phyloP scores from a whole-genome alignment of 2,329 filamentous ascomycete species.

The Pseudogymnoascus sp. region DNA sequence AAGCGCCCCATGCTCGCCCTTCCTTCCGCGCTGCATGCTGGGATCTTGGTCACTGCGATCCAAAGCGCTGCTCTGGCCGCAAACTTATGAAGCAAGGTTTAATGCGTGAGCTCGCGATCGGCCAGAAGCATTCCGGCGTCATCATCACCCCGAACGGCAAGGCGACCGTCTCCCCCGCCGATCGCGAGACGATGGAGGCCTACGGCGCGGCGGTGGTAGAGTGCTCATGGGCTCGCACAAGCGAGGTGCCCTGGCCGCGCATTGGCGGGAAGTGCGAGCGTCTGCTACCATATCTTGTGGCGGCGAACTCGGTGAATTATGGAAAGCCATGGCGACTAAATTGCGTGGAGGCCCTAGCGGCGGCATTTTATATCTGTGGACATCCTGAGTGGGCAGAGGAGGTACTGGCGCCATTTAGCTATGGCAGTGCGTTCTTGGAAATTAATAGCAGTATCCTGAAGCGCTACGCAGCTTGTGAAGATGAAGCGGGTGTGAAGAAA shows the following conservation, averaged over 20 bases:
- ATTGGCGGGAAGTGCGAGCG: conserved; percentile 93
- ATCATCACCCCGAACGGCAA: conserved; percentile 95
- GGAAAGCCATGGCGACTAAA: conserved; percentile 92
- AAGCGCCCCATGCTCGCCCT: conserved; percentile 34
- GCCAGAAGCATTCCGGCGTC: conserved; percentile 84
- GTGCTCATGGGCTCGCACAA: conserved; percentile 89
- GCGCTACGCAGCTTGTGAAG: conserved; percentile 73
- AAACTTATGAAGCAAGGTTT: conserved; percentile 83
- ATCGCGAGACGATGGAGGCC: conserved; percentile 72
- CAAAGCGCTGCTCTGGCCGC: conserved; percentile 93
- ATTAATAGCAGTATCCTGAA: conserved; percentile 81
- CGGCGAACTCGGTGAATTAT: conserved; percentile 95
- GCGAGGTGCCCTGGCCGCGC: conserved; percentile 81
- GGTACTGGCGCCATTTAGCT: conserved; percentile 75
- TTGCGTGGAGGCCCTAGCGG: conserved; percentile 89
- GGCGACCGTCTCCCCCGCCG: conserved; percentile 71
- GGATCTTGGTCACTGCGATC: conserved; percentile 96
- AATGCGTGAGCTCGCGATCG: conserved; percentile 87
- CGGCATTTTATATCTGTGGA: conserved; percentile 88
- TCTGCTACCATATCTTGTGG: conserved; percentile 86
- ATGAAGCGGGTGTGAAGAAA: conserved; percentile 75
- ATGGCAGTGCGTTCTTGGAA: conserved; percentile 78
- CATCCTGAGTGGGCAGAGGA: conserved; percentile 84
- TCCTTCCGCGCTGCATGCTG: conserved; percentile 90
- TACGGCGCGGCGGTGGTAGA: conserved; percentile 94